Conservation (phyloP, 2,329 filamentous ascomycete genomes). For the Incumbomyces lentus region DNA sequence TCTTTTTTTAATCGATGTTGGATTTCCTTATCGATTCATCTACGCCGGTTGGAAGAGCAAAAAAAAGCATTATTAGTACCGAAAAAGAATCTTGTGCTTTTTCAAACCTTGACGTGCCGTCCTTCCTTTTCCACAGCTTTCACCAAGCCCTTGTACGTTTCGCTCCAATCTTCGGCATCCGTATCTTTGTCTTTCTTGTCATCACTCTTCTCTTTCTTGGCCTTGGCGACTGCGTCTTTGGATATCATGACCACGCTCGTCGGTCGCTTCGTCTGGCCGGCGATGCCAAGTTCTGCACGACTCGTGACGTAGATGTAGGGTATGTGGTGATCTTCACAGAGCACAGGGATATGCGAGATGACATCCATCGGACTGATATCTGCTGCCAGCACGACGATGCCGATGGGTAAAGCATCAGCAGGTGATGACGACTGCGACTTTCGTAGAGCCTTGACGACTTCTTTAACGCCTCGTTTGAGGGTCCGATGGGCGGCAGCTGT, state of each 20-base stretch:
- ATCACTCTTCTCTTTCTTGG: constrained; percentile 37
- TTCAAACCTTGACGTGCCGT: constrained; percentile 42
- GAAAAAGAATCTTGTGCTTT: no score
- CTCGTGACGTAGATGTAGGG: constrained; percentile 93
- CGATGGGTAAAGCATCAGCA: constrained; percentile 43
- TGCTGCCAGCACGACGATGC: constrained; percentile 81
- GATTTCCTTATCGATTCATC: no score
- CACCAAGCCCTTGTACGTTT: constrained; percentile 46
- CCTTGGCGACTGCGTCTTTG: constrained; percentile 40
- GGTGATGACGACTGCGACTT: constrained; percentile 52
- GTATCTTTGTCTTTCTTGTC: constrained; percentile 36
- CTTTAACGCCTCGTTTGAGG: constrained; percentile 95
- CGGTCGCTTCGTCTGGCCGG: constrained; percentile 88
- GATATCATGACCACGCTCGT: constrained; percentile 88
- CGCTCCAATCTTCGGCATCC: constrained; percentile 36
- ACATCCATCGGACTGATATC: constrained; percentile 99
- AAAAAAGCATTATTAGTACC: no score
- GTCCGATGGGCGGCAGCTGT: constrained; percentile 89
- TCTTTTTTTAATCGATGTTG: no score
- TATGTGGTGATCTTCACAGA: constrained; percentile 96
- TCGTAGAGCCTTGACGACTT: constrained; percentile 95
- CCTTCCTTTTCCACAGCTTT: constrained; percentile 51
- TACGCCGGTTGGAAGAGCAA: no score
- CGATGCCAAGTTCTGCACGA: constrained; percentile 84
- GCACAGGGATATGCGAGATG: constrained; percentile 92